Evolutionary conservation across 768 basidiomycete species (phyloP).

Genomic region (Crassisporium funariophilum): DNA sequence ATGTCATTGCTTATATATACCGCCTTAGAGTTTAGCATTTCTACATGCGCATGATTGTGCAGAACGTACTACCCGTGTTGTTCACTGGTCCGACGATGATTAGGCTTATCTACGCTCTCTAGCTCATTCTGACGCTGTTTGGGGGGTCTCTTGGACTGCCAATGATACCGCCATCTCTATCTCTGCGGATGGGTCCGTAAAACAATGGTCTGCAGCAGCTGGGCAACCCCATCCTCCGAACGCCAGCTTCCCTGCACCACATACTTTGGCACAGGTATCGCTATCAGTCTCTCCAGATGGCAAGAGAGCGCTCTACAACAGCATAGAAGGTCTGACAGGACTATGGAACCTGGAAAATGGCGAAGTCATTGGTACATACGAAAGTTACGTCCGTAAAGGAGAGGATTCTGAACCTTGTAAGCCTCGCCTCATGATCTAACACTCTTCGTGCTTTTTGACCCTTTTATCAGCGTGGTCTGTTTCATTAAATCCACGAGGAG

Average conservation of each 20-base stretch:
- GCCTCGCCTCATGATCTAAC: conserved; percentile 27
- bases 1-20: conserved; percentile 1
- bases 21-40: conserved; percentile 75
- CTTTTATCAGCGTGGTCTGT: conserved; percentile 72
- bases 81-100: conserved; percentile 26
- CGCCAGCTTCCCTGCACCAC: conserved; percentile 58
- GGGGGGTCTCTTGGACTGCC: conserved; percentile 75
- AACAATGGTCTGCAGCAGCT: conserved; percentile 68
- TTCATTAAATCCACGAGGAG: conserved; percentile 74
- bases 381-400: conserved; percentile 68
- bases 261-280: conserved; percentile 85
- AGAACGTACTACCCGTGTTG: conserved; percentile 60
- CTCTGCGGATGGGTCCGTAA: conserved; percentile 78
- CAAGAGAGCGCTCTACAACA: conserved; percentile 70
- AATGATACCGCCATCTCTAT: conserved; percentile 66
- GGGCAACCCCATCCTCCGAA: conserved; percentile 60
- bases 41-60: conserved; percentile 71
- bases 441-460: conserved; percentile 10
- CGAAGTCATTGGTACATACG: conserved; percentile 61
- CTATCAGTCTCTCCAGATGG: conserved; percentile 74
- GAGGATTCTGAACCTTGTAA: conserved; percentile 71
- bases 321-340: conserved; percentile 80
- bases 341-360: conserved; percentile 74
- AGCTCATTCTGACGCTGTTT: conserved; percentile 82
- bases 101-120: conserved; percentile 35